Evolutionary conservation across 345 rosid species (phyloP).

Genomic region (Citrus unshiu): DNA sequence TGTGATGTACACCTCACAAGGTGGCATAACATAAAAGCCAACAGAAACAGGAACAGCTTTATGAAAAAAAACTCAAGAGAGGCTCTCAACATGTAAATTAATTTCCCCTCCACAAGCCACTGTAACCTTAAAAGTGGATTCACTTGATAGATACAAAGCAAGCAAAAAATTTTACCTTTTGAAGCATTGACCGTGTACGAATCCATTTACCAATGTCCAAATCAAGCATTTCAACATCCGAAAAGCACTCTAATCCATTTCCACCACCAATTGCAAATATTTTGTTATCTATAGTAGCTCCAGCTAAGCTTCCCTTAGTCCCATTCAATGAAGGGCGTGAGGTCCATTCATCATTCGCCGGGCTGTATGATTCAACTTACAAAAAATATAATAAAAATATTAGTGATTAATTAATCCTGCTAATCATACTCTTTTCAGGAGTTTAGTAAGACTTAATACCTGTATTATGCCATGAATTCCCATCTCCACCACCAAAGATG

Average conservation of each 20-base stretch:
- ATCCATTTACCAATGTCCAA: constrained; percentile 70
- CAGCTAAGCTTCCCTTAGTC: constrained; percentile 63
- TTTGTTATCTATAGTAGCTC: constrained; percentile 48
- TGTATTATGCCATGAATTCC: constrained; percentile 49
- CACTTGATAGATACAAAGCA: not conserved
- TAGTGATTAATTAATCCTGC: constrained; percentile 1
- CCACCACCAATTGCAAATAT: constrained; percentile 79
- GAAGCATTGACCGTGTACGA: constrained; percentile 51
- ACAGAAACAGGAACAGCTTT: not conserved
- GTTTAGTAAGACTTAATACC: constrained; percentile 37
- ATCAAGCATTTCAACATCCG: constrained; percentile 90
- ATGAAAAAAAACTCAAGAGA: not conserved
- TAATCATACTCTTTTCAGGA: not conserved
- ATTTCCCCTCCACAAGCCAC: not conserved
- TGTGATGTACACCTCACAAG: not conserved
- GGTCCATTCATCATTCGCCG: constrained; percentile 53
- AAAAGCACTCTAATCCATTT: constrained; percentile 35
- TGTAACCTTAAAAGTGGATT: not conserved
- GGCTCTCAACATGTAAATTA: not conserved
- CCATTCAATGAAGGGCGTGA: constrained; percentile 42
- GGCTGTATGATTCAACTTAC: constrained; percentile 66
- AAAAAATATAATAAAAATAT: constrained; percentile 16
- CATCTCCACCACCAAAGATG: constrained; percentile 68
- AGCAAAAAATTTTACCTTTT: constrained; percentile 40
- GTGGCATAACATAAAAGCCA: not conserved